Conservation (phyloP, 1,139 yeast species). For the Debaryomyces sp. region DNA sequence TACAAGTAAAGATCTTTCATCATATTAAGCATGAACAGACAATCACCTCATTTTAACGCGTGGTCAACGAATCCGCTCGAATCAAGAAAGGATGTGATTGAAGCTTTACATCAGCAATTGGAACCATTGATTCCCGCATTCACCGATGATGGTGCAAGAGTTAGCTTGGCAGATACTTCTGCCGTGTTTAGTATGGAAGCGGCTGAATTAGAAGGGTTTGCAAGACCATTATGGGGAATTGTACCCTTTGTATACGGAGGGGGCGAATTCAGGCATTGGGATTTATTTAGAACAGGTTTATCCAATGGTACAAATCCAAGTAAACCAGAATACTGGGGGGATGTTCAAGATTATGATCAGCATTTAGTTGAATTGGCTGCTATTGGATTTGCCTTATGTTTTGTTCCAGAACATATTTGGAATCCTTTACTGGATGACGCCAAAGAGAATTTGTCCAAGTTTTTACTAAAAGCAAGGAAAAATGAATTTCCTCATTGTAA, state of each 20-base stretch:
- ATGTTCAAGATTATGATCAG: slow-evolving; percentile 19
- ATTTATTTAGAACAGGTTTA: slow-evolving; percentile 19
- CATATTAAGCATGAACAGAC: neutral
- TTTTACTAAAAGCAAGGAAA: slow-evolving; percentile 17
- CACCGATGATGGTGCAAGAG: slow-evolving; percentile 11
- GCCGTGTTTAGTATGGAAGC: slow-evolving; percentile 22
- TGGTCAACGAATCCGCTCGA: slow-evolving; percentile 1
- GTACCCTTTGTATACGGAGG: slow-evolving; percentile 27
- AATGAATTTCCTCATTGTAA: slow-evolving; percentile 20
- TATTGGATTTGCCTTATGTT: slow-evolving; percentile 24
- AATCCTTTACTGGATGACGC: slow-evolving; percentile 23
- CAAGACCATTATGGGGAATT: slow-evolving; percentile 30
- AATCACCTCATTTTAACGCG: neutral
- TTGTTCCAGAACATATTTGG: slow-evolving; percentile 24
- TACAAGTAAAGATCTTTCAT: too few species aligned
- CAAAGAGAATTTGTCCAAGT: slow-evolving; percentile 18
- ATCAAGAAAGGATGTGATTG: slow-evolving; percentile 10
- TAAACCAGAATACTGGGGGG: slow-evolving; percentile 29
- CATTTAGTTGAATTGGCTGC: slow-evolving; percentile 30
- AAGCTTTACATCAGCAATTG: slow-evolving; percentile 10
- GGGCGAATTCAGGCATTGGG: slow-evolving; percentile 20
- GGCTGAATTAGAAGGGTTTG: slow-evolving; percentile 28
- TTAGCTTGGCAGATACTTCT: slow-evolving; percentile 14
- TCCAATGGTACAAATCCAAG: slow-evolving; percentile 28
- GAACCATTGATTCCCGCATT: slow-evolving; percentile 12